Evolutionary conservation across 257 asterid genomes (phyloP).

Genomic region (Striga asiatica): DNA sequence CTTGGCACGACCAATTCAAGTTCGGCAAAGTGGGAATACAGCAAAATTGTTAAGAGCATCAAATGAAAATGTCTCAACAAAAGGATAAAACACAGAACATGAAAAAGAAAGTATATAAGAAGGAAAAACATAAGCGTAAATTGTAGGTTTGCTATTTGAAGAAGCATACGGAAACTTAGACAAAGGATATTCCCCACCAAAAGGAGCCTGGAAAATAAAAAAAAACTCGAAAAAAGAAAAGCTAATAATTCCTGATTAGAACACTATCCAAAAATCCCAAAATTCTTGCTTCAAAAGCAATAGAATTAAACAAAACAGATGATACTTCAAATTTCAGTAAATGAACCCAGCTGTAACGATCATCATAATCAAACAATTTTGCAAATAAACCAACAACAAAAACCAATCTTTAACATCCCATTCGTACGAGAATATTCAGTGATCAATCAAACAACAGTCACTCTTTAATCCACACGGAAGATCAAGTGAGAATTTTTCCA

Average conservation of each 20-base stretch:
- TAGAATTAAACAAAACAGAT: not conserved
- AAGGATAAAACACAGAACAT: constrained; percentile 13
- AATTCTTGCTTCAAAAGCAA: constrained; percentile 6
- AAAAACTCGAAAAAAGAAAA: constrained; percentile 4
- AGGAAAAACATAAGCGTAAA: constrained; percentile 17
- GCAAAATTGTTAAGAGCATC: constrained; percentile 7
- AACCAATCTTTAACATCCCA: constrained; percentile 26
- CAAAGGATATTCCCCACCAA: constrained; percentile 41
- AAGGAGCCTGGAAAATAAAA: constrained; percentile 17
- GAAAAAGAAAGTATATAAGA: constrained; percentile 21
- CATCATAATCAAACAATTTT: constrained; percentile 18
- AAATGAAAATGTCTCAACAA: too few relatives aligned
- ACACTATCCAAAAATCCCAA: constrained; percentile 17
- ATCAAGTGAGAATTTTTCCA: constrained; percentile 25
- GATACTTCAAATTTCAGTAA: too few relatives aligned
- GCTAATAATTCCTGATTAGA: constrained; percentile 14
- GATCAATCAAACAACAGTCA: constrained; percentile 33
- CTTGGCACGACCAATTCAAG: constrained; percentile 3
- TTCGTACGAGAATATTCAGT: constrained; percentile 17
- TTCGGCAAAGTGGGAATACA: not conserved
- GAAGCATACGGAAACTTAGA: constrained; percentile 42
- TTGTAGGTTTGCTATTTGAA: constrained; percentile 23
- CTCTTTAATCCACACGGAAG: constrained; percentile 25
- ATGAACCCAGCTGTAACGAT: too few relatives aligned
- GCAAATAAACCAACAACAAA: constrained; percentile 29